These are phyloP conservation scores for Fomitopsis serialis DNA, from an alignment of 768 basidiomycete species.

Conservation along the genomic window DNA sequence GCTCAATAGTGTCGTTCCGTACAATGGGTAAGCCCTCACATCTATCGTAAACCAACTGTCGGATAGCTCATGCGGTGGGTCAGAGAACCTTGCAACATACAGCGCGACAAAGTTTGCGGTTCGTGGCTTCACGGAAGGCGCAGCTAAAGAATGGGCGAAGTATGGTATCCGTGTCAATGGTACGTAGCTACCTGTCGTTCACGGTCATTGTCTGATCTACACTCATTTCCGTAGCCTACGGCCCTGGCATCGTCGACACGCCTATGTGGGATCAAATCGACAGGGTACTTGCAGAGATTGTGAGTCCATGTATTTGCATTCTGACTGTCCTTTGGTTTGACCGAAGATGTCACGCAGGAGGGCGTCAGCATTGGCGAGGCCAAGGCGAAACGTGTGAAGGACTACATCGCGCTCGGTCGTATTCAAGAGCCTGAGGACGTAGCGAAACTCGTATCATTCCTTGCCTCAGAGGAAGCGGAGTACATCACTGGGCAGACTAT, in stretches of 20 bases:
- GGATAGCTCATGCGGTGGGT: neutral
- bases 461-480: constrained; percentile 26
- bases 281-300: constrained; percentile 22
- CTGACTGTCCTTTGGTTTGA: neutral
- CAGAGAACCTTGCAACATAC: constrained; percentile 27
- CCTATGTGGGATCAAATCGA: constrained; percentile 30
- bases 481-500: constrained; percentile 30
- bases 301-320: constrained; percentile 4
- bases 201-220: neutral
- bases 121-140: constrained; percentile 27
- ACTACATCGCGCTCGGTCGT: constrained; percentile 24
- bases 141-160: constrained; percentile 28
- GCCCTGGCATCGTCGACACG: constrained; percentile 26
- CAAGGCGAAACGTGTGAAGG: constrained; percentile 22
- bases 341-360: constrained; percentile 12
- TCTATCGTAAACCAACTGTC: neutral
- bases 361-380: constrained; percentile 22
- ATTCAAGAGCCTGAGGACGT: constrained; percentile 29
- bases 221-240: constrained; percentile 18
- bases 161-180: constrained; percentile 29
- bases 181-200: neutral
- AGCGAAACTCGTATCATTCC: constrained; percentile 28
- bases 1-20: constrained; percentile 27
- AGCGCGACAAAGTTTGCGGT: constrained; percentile 30
- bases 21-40: constrained; percentile 16